Conservation (phyloP, 345 rosid genomes). For the Carallia pectinifolia region DNA sequence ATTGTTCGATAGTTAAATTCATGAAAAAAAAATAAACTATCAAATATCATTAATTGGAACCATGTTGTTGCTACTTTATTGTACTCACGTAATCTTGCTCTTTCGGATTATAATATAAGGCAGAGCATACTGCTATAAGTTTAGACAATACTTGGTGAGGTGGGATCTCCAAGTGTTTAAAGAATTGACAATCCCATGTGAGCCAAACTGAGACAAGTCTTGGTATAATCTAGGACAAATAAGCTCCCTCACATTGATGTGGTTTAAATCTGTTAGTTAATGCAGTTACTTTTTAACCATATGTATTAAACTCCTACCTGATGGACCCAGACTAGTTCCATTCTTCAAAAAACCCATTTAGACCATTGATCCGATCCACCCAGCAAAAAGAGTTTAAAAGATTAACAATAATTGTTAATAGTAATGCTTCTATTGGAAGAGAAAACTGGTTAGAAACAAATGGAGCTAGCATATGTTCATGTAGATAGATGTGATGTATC, state of each 20-base stretch:
- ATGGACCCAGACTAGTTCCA: too few species aligned
- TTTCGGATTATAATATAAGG: not conserved
- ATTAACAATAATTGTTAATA: too few species aligned
- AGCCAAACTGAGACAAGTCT: conserved; percentile 12
- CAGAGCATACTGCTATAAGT: not conserved
- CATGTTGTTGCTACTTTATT: too few species aligned
- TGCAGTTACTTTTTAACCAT: conserved; percentile 1
- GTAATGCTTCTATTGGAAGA: not conserved
- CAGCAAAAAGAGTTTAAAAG: too few species aligned
- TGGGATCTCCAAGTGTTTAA: conserved; percentile 12
- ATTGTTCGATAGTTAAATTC: too few species aligned
- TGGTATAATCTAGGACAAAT: conserved; percentile 2
- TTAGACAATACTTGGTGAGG: conserved; percentile 9
- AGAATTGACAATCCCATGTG: conserved; percentile 27
- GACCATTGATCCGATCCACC: too few species aligned
- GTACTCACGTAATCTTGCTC: too few species aligned
- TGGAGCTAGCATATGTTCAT: not conserved
- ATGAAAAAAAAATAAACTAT: too few species aligned
- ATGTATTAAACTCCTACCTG: too few species aligned
- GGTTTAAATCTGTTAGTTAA: conserved; percentile 11
- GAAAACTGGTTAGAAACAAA: not conserved
- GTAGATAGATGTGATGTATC: conserved; percentile 19
- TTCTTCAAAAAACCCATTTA: too few species aligned
- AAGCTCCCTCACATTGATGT: not conserved
- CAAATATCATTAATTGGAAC: too few species aligned